Conservation (phyloP, 2,329 filamentous ascomycete species). For the Cladophialophora carrionii region DNA sequence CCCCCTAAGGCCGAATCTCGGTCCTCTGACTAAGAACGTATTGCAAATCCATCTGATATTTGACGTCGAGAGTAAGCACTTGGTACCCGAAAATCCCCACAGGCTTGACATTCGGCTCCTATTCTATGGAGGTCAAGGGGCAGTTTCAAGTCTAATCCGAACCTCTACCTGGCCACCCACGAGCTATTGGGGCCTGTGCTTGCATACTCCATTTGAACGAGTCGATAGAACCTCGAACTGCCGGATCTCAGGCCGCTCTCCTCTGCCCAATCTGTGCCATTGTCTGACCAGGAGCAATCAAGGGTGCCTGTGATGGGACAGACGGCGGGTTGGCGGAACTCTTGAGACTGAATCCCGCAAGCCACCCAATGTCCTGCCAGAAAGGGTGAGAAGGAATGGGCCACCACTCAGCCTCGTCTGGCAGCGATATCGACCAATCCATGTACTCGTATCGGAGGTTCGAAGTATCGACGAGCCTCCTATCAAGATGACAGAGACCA, state of each 20-base stretch:
- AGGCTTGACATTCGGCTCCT: background rate
- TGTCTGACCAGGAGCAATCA: background rate
- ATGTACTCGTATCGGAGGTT: background rate
- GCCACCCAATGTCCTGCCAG: constrained; percentile 1
- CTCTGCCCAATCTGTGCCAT: background rate
- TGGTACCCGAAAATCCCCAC: background rate
- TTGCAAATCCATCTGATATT: background rate
- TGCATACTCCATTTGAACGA: background rate
- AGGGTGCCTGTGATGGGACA: background rate
- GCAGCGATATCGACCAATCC: constrained; percentile 1
- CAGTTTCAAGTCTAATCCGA: background rate
- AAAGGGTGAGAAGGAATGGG: background rate
- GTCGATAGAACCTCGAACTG: background rate
- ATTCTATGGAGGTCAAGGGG: background rate
- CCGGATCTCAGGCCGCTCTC: background rate
- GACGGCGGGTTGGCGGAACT: background rate
- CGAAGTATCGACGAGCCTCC: background rate
- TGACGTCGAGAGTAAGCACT: constrained; percentile 4
- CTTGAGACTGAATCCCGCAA: background rate
- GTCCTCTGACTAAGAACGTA: background rate
- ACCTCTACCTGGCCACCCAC: background rate
- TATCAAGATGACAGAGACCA: constrained; percentile 23
- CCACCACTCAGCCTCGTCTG: background rate
- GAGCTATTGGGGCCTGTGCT: background rate
- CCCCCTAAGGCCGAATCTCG: background rate